A percentile compares a stretch with the other conserved stretches of the same genome.
Evolutionary conservation across 352 stramenopile species (phyloP).

Genomic region (Thraustochytrium sp.): DNA sequence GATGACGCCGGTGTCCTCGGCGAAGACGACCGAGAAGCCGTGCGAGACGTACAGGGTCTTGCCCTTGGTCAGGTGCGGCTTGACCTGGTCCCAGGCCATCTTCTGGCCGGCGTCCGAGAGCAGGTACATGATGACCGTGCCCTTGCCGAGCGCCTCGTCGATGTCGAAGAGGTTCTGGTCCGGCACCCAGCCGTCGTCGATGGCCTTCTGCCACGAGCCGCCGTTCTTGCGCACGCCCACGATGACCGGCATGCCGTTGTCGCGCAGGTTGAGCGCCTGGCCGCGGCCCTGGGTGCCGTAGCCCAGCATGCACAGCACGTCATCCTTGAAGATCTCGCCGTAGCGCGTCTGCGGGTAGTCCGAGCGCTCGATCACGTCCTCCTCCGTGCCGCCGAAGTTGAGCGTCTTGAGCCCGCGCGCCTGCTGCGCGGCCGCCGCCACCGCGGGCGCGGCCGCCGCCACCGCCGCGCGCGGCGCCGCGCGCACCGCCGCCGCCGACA

Average conservation of each 20-base stretch:
- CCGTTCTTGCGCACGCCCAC: conserved; percentile 41
- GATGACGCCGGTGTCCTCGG: conserved; percentile 34
- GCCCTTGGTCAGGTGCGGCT: conserved; percentile 45
- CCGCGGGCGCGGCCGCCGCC: not conserved
- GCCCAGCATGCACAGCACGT: conserved; percentile 45
- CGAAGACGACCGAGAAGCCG: conserved; percentile 46
- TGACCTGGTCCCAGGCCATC: conserved; percentile 40
- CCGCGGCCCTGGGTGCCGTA: conserved; percentile 47
- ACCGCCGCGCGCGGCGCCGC: conserved; percentile 11
- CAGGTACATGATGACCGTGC: conserved; percentile 47
- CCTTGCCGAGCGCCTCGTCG: conserved; percentile 43
- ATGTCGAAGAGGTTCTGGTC: conserved; percentile 44
- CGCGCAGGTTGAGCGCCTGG: conserved; percentile 47
- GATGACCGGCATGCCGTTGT: conserved; percentile 47
- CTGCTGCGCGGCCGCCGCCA: not conserved
- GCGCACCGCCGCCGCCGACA: too few relatives aligned
- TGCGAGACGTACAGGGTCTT: conserved; percentile 47
- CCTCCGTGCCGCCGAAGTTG: conserved; percentile 38
- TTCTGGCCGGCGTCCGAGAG: conserved; percentile 44
- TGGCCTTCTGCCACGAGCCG: conserved; percentile 39
- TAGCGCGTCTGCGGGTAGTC: conserved; percentile 35
- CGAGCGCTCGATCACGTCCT: conserved; percentile 41
- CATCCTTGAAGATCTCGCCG: conserved; percentile 43
- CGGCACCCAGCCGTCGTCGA: conserved; percentile 44
- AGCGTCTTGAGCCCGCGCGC: conserved; percentile 41